Conservation (phyloP, 306 rosid species). For the Vigna radiata region DNA sequence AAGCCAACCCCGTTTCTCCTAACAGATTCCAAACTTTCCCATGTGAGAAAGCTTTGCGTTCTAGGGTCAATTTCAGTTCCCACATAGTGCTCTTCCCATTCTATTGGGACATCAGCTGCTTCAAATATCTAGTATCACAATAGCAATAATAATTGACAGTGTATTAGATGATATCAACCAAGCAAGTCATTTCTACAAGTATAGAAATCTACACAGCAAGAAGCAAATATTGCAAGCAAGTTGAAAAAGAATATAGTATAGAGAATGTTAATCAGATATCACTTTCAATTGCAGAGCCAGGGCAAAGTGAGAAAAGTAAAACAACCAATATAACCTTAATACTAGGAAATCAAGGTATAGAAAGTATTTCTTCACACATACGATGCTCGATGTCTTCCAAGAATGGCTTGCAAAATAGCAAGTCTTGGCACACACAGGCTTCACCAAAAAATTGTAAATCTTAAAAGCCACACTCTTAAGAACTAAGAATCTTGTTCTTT, state of each 20-base stretch:
- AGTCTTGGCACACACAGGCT: background rate
- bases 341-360: slow-evolving; percentile 5
- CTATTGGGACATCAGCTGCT: slow-evolving; percentile 85
- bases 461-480: background rate
- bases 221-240: slow-evolving; percentile 20
- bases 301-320: slow-evolving; percentile 29
- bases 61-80: slow-evolving; percentile 81
- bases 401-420: slow-evolving; percentile 4
- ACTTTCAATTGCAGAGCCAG: slow-evolving; percentile 26
- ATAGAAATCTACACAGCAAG: background rate
- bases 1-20: slow-evolving; percentile 81
- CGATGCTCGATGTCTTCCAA: background rate
- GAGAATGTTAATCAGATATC: background rate
- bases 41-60: slow-evolving; percentile 93
- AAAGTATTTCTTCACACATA: background rate
- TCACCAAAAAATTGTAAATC: slow-evolving; percentile 6
- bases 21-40: slow-evolving; percentile 98
- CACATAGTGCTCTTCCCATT: slow-evolving; percentile 97
- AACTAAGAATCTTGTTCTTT: background rate
- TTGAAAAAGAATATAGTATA: background rate
- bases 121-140: slow-evolving; percentile 63
- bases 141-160: slow-evolving; percentile 29
- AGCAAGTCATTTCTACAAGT: slow-evolving; percentile 19
- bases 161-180: slow-evolving; percentile 34
- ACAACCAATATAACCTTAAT: slow-evolving; percentile 6